Base-by-base conservation (phyloP, 2,329 filamentous ascomycete genomes). In the Calonectria pseudoreteaudii region DNA sequence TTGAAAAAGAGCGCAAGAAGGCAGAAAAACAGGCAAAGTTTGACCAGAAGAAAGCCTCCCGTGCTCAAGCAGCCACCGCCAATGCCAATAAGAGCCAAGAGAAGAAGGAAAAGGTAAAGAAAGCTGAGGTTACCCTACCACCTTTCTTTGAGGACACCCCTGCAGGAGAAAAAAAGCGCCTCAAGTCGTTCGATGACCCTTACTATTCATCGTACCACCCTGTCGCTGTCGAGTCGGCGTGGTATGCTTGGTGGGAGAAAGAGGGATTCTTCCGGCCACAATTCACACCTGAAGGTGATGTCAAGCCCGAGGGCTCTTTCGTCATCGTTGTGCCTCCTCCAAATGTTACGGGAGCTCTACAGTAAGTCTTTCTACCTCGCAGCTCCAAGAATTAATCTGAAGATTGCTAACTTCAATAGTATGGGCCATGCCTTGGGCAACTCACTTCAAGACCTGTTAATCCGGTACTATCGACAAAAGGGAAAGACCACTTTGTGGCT, bases 181-280 rank as follows among this genome's bases (percentile, higher is more conserved):
- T 96, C 66, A 92, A 93, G 86, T 89, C 92, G 26, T 89, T 97
- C 79, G 94, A 96, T 68, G 93, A 96, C 82, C 92, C 93, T 38
- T 91, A 94, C 82, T 94, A 94, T 86, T 97, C 97, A 84, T 95
- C 96, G 66, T 99, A 99, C 86, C 94, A 97, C 82, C 97, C 97
- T 56, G 91, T 93, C 76, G 94, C 94, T 73, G 96, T 99, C 76
- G 97, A 99, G 87, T 93, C 93, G 28, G 95, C 95, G 18, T 98
- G 96, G 92, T 97, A 98, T 82, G 91, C 94, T 76, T 99, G 96
- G 96, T 99, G 97, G 97, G 95, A 98, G 88, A 94, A 97, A 88
- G 91, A 95, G 79, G 96, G 95, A 67, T 97, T 97, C 87, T 98
- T 98, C 89, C 91, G 96, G 88, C 96, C 96, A 44, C 91, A 96